Base-by-base conservation (phyloP, 2,329 filamentous ascomycete species). In the Leptosphaerulina australis region DNA sequence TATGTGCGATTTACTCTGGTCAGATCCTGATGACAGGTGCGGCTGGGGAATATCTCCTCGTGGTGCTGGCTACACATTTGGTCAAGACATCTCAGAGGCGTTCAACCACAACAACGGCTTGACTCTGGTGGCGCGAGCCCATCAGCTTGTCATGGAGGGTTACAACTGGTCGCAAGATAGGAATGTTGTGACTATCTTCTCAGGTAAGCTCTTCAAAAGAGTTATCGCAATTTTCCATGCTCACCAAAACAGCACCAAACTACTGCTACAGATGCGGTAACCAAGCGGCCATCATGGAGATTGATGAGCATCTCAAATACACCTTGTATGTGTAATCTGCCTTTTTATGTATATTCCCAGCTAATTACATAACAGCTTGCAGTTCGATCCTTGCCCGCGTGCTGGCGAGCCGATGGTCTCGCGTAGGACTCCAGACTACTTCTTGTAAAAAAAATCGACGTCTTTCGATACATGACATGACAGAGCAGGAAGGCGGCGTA, bases 251-350 rank as follows among this genome's bases (percentile, higher is more conserved):
- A 81, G 79, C 79, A 61, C 78, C 78, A 29, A 81, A 82, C 63
- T 99, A 99, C 82, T 99, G 93, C 81, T 97, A 99, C 82, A 86
- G 94, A 74, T 99, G 94, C 72, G 94, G 94, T 71, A 99, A 99
- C 77, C 94, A 97, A 77, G 94, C 94, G 49, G 94, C 94, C n/a
- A 97, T 99, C 75, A 99, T 99, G 94, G 94, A 97, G 78, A 99
- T 99, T 75, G 94, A 97, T 63, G 94, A 99, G 79, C 92, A 97
- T 75, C 80, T 99, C 72, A 97, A 99, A 81, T 99, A 97, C 78
- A 97, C 94, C 70, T 97, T 99, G 93, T 97, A 83, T 76, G 91
- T 86, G 24, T 24, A 14, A 35, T n/a, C 24, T n/a, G n/a, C n/a
- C 22, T 14, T n/a, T 6, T 33, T 9, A 5, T 14, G 5, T 14